These are phyloP conservation scores for Trichosporon sp. DNA, from an alignment of 1,284 basidiomycete genomes.

Conservation along the genomic window DNA sequence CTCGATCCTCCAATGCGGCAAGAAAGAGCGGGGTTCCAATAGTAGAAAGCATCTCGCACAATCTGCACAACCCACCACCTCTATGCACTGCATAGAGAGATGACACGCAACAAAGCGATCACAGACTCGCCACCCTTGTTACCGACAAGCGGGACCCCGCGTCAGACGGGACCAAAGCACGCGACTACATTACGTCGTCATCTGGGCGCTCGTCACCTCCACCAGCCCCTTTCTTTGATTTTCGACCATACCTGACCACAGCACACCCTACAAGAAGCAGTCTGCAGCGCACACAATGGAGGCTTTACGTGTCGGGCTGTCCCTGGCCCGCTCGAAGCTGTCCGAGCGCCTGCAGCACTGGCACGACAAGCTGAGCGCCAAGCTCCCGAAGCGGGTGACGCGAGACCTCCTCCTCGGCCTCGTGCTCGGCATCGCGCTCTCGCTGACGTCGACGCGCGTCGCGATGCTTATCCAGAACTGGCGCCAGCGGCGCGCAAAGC, in stretches of 20 bases:
- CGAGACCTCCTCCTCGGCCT: conserved; percentile 65
- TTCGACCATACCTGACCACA: not conserved
- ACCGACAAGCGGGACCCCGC: not conserved
- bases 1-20: too few species aligned
- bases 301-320: conserved; percentile 4
- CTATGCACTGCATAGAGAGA: too few species aligned
- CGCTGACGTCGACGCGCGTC: conserved; percentile 66
- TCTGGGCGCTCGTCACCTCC: not conserved
- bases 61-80: too few species aligned
- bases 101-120: too few species aligned
- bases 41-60: too few species aligned
- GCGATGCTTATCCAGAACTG: conserved; percentile 62
- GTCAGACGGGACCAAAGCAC: not conserved
- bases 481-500: conserved; percentile 56
- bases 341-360: conserved; percentile 16
- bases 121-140: not conserved
- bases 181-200: conserved; percentile 6
- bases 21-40: too few species aligned
- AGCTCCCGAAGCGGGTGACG: conserved; percentile 42
- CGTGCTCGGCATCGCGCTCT: conserved; percentile 69
- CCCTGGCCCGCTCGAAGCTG: conserved; percentile 11
- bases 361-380: conserved; percentile 23
- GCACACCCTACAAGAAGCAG: not conserved
- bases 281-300: conserved; percentile 2
- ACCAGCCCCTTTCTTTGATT: not conserved